phyloP scores from a whole-genome alignment of 169 alveolate genomes.

The Eimeria maxima region DNA sequence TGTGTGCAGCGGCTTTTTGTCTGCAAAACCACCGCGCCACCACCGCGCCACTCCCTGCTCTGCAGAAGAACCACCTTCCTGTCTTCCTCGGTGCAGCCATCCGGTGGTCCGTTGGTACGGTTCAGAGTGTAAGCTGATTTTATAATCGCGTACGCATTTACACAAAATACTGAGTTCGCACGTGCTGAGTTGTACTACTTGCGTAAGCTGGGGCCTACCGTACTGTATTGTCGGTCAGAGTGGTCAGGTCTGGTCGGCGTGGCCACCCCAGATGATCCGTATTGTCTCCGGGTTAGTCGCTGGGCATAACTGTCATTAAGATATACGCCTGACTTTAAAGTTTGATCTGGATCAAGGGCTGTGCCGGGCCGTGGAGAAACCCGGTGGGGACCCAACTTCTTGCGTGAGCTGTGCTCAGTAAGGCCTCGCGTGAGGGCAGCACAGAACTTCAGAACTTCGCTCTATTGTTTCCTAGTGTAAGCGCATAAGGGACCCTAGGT shows the following conservation, averaged over 20 bases:
- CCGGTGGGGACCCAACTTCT: background rate
- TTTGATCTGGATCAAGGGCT: background rate
- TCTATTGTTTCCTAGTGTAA: background rate
- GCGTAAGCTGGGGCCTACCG: background rate
- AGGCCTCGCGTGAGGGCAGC: background rate
- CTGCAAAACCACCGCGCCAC: background rate
- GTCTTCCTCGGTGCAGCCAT: background rate
- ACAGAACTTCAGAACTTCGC: background rate
- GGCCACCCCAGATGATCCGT: too few relatives aligned
- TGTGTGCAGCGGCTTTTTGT: constrained; percentile 43
- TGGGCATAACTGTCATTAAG: background rate
- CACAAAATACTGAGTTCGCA: background rate
- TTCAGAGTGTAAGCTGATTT: constrained; percentile 3
- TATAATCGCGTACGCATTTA: background rate
- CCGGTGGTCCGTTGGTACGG: background rate
- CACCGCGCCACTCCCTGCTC: background rate
- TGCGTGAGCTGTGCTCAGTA: background rate
- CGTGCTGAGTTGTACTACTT: background rate
- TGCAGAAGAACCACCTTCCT: constrained; percentile 8
- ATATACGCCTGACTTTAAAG: background rate
- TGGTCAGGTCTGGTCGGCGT: background rate
- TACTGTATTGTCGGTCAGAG: background rate
- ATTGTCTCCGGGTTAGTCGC: background rate
- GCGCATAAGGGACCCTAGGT: too few relatives aligned
- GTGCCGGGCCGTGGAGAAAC: background rate